Base-by-base conservation (phyloP, 805 yeast species). In the Wickerhamomyces subpelliculosus region DNA sequence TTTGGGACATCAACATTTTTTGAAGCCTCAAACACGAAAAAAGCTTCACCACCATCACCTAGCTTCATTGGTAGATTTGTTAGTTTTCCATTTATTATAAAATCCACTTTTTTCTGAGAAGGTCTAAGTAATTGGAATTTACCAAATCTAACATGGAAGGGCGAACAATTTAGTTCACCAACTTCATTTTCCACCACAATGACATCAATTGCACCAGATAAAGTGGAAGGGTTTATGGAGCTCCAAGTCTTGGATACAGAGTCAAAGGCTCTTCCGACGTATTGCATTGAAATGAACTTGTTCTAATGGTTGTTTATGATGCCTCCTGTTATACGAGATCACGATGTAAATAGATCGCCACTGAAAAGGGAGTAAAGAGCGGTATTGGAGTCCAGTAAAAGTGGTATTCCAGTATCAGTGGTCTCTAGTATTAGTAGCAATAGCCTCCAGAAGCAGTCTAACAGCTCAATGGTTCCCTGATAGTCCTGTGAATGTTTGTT, bases 1-100 rank as follows among this genome's bases (percentile, higher is more conserved):
- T 71, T 68, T 1, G 96, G 95, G 19, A 93, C 80, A 27, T 64
- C 65, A 9, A 59, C 53, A 32, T 71, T 71, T 31, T 72, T 74
- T 28, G 72, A 72, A 1, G 96, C 84, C 53, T 88, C 96, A 63
- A 93, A 90, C 30, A 93, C 97, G 55, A 93, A 93, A 57, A 88
- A 88, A 0, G 97, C 98, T 60, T 93, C 98, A 12, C 98, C 98
- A 8, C 94, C 96, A 43, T 93, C 98, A 13, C 96, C 95, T 32
- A 93, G 66, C 59, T 93, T 93, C 97, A 93, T 93, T 8, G 96
- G 96, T 34, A 90, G 65, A 48, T 85, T 80, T 0, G 94, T 83
- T 33, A 78, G 70, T 42, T 72, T 72, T 27, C 83, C 97, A 61
- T 93, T 93, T 28, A 93, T 94, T 30, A 77, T 73, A 46, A 93